Conservation (phyloP, 192 early-diverging fungal species). For the Entomortierella beljakovae region DNA sequence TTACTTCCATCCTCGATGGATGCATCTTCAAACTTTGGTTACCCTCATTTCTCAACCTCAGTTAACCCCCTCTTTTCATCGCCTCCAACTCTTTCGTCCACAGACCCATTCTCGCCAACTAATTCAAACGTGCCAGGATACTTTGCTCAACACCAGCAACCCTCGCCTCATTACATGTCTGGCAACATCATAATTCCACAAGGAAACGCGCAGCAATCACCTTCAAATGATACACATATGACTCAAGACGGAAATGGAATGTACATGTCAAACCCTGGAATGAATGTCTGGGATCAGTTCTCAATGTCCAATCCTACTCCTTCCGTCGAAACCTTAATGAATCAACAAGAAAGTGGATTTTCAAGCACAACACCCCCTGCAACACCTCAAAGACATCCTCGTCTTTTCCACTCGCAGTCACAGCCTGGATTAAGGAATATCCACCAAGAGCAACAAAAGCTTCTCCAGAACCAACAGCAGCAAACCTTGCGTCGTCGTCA, state of each 20-base stretch:
- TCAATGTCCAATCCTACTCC: slow-evolving; percentile 30
- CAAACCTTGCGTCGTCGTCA: slow-evolving; percentile 44
- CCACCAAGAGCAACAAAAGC: slow-evolving; percentile 45
- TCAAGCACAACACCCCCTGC: slow-evolving; percentile 25
- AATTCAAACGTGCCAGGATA: slow-evolving; percentile 22
- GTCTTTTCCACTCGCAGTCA: slow-evolving; percentile 48
- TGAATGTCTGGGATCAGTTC: slow-evolving; percentile 26
- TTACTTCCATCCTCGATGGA: slow-evolving; percentile 23
- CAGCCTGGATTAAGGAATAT: slow-evolving; percentile 38
- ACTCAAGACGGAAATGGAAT: background rate
- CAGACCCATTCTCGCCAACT: slow-evolving; percentile 34
- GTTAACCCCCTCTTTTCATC: slow-evolving; percentile 47
- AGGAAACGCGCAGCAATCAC: slow-evolving; percentile 2
- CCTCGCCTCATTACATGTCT: slow-evolving; percentile 18
- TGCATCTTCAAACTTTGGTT: slow-evolving; percentile 13
- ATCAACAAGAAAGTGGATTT: slow-evolving; percentile 27
- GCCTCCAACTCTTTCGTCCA: slow-evolving; percentile 23
- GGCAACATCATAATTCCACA: slow-evolving; percentile 23
- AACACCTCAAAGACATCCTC: slow-evolving; percentile 33
- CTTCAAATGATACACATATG: background rate
- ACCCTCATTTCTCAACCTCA: slow-evolving; percentile 29
- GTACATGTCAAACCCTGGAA: slow-evolving; percentile 15
- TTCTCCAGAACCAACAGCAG: slow-evolving; percentile 31
- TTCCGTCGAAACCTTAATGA: slow-evolving; percentile 18
- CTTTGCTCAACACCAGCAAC: slow-evolving; percentile 30